These are phyloP conservation scores for Ramichloridium luteum DNA, from an alignment of 2,329 filamentous ascomycete species.

Conservation along the genomic window DNA sequence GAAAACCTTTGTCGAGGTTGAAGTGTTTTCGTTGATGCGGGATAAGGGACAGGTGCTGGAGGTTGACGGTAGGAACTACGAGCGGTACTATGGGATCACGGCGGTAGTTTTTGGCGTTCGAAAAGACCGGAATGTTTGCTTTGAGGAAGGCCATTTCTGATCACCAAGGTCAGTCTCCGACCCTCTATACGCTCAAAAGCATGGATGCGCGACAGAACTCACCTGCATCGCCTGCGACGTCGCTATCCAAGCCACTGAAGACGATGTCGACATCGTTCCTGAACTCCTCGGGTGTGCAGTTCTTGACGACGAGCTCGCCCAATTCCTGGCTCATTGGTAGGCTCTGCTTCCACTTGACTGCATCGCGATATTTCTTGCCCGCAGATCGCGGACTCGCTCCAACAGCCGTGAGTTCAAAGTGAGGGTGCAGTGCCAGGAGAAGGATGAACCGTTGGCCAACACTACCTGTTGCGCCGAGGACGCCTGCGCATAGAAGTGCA, in stretches of 20 bases:
- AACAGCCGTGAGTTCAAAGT: conserved; percentile 74
- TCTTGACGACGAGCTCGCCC: conserved; percentile 70
- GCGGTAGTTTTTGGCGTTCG: conserved; percentile 95
- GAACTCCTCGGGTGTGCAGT: conserved; percentile 74
- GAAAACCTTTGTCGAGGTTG: conserved; percentile 68
- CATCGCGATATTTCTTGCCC: conserved; percentile 89
- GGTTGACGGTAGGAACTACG: conserved; percentile 90
- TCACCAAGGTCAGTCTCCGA: conserved; percentile 5
- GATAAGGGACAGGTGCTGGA: conserved; percentile 74
- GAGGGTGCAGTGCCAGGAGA: conserved; percentile 74
- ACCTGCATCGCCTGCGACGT: conserved; percentile 88
- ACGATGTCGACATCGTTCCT: conserved; percentile 73
- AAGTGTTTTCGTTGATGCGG: conserved; percentile 71
- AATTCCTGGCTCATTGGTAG: conserved; percentile 64
- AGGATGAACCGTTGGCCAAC: conserved; percentile 94
- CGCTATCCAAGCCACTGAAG: conserved; percentile 84
- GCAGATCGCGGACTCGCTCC: conserved; percentile 82
- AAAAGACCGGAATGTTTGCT: conserved; percentile 83
- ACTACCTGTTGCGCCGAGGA: conserved; percentile 84
- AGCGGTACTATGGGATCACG: conserved; percentile 81
- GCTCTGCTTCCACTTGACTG: conserved; percentile 88
- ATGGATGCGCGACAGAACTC: no score
- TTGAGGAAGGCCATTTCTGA: conserved; percentile 82
- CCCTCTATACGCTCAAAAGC: no score
- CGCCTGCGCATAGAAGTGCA: conserved; percentile 30